A percentile compares a stretch with the other conserved stretches of the same genome.
phyloP scores from a whole-genome alignment of 768 basidiomycete genomes.

The Sarcodon sp. region DNA sequence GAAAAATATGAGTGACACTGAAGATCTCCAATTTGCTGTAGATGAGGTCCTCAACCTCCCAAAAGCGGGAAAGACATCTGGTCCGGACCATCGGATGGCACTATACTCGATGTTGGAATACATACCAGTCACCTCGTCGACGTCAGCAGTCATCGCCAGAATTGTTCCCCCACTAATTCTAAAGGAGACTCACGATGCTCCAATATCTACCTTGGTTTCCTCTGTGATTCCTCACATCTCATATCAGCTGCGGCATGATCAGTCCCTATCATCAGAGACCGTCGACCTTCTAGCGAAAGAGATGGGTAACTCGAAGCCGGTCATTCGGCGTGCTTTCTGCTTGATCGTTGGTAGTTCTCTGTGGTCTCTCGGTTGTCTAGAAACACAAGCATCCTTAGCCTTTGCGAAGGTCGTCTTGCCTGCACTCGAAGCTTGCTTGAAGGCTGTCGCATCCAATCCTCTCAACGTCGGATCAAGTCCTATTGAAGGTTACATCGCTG shows the following conservation, averaged over 20 bases:
- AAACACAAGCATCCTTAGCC: conserved; percentile 26
- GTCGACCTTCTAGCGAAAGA: conserved; percentile 51
- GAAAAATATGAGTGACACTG: conserved; percentile 18
- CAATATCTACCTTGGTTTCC: conserved; percentile 37
- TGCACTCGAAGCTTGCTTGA: conserved; percentile 59
- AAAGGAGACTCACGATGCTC: conserved; percentile 74
- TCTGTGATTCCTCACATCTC: conserved; percentile 49
- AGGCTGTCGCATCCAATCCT: conserved; percentile 48
- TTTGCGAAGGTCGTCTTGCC: conserved; percentile 46
- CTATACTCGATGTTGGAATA: conserved; percentile 68
- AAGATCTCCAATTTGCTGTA: conserved; percentile 32
- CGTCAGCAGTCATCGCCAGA: conserved; percentile 34
- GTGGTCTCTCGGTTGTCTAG: conserved; percentile 29
- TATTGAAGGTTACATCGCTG: conserved; percentile 76
- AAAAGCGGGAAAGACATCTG: conserved; percentile 73
- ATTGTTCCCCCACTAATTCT: conserved; percentile 29
- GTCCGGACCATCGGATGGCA: conserved; percentile 73
- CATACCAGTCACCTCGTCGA: conserved; percentile 31
- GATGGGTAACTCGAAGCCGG: conserved; percentile 54
- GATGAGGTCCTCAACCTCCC: conserved; percentile 65
- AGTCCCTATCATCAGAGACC: conserved; percentile 29
- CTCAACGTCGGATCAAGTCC: conserved; percentile 48
- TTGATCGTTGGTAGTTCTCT: conserved; percentile 48
- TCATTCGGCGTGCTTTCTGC: conserved; percentile 48
- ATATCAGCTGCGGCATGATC: conserved; percentile 31